These are phyloP conservation scores for Croton laevigatus DNA, from an alignment of 441 rosid genomes.

Conservation along the genomic window DNA sequence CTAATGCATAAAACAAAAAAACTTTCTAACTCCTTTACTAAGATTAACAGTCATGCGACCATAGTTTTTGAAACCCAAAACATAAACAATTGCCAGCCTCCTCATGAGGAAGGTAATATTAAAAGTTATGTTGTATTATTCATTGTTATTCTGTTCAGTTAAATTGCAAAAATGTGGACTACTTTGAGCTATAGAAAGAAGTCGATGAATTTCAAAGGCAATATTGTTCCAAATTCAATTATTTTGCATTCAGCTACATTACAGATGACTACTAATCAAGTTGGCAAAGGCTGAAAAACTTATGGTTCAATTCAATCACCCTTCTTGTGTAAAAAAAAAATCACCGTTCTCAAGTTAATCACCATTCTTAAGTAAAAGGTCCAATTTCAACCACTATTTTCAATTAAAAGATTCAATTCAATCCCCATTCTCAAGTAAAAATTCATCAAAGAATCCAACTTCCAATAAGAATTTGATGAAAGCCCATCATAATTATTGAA, in stretches of 20 bases:
- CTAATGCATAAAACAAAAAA: neutral
- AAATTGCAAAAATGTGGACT: neutral
- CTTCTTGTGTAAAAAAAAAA: neutral
- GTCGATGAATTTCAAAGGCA: neutral
- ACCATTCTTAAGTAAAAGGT: neutral
- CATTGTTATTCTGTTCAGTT: neutral
- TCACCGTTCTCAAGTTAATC: neutral
- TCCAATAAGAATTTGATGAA: neutral
- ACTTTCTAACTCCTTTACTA: neutral
- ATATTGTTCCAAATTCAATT: neutral
- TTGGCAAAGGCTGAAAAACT: neutral
- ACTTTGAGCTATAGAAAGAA: neutral
- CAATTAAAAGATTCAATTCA: neutral
- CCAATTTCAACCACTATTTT: neutral
- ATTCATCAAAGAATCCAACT: neutral
- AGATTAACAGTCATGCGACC: neutral
- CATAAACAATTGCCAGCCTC: neutral
- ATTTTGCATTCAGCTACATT: neutral
- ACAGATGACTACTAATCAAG: neutral
- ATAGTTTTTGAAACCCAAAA: neutral
- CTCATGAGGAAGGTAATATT: neutral
- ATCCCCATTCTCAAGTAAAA: neutral
- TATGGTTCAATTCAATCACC: neutral
- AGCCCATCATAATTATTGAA: neutral
- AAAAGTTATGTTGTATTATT: neutral